These are phyloP conservation scores for Botrytis fabae DNA, from an alignment of 2,329 filamentous ascomycete species.

Conservation along the genomic window DNA sequence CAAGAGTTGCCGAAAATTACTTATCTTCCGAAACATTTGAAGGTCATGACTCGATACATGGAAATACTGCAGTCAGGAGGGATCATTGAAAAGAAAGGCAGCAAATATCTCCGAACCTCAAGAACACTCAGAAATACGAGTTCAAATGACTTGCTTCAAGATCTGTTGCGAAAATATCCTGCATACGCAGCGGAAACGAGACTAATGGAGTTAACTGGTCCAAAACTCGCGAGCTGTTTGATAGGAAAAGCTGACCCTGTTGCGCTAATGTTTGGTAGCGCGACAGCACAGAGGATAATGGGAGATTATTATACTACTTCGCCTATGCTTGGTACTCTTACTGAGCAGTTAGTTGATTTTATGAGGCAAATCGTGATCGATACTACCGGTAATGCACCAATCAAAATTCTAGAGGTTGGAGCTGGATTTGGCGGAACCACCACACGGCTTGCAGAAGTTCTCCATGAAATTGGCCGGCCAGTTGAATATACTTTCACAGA, in stretches of 20 bases:
- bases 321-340: conserved; percentile 5
- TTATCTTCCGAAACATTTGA: conserved; percentile 34
- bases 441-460: background rate
- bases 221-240: conserved; percentile 30
- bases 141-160: conserved; percentile 14
- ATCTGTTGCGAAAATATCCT: conserved; percentile 39
- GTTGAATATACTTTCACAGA: conserved; percentile 22
- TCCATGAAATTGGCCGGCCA: background rate
- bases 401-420: conserved; percentile 44
- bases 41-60: conserved; percentile 36
- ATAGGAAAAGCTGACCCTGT: conserved; percentile 31
- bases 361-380: background rate
- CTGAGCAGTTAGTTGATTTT: conserved; percentile 6
- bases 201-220: conserved; percentile 29
- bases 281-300: conserved; percentile 27
- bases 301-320: conserved; percentile 30
- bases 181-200: conserved; percentile 35
- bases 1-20: conserved; percentile 29
- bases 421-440: conserved; percentile 41
- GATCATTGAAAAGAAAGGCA: conserved; percentile 22
- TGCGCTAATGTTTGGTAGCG: conserved; percentile 33
- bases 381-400: background rate
- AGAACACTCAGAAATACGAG: background rate
- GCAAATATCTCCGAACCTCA: conserved; percentile 22
- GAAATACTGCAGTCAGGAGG: conserved; percentile 34